Conservation (phyloP, 2,329 filamentous ascomycete species). For the Trichoderma sp. region DNA sequence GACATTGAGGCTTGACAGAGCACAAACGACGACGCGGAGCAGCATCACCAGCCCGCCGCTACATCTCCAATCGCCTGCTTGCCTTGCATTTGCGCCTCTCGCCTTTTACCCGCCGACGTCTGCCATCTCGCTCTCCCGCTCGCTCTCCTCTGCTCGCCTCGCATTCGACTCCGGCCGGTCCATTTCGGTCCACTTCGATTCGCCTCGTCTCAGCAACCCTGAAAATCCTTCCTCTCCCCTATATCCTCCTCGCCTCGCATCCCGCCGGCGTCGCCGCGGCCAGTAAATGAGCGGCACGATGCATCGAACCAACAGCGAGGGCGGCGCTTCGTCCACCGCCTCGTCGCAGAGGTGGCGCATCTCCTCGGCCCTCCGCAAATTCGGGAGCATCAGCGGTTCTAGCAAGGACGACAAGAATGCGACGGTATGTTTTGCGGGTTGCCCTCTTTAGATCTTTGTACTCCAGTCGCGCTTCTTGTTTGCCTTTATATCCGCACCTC, state of each 20-base stretch:
- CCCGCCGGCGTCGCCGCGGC: not conserved
- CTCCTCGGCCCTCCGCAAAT: slow-evolving; percentile 32
- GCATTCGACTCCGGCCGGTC: not conserved
- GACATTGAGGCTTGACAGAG: slow-evolving; percentile 29
- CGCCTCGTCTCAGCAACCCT: not conserved
- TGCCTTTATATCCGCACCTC: not conserved
- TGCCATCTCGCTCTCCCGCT: not conserved
- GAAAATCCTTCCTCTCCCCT: not conserved
- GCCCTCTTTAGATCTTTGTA: not conserved
- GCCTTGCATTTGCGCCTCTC: not conserved
- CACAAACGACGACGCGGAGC: slow-evolving; percentile 9
- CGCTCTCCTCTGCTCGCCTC: not conserved
- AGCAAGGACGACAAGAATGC: slow-evolving; percentile 33
- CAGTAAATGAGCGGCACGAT: slow-evolving; percentile 34
- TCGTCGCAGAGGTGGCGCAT: slow-evolving; percentile 34
- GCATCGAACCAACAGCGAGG: slow-evolving; percentile 40
- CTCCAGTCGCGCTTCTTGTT: not conserved
- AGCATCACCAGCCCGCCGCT: not conserved
- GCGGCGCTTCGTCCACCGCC: slow-evolving; percentile 30
- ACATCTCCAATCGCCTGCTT: not conserved
- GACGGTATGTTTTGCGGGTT: slow-evolving; percentile 27
- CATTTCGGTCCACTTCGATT: not conserved
- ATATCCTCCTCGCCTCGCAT: not conserved
- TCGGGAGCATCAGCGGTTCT: slow-evolving; percentile 32
- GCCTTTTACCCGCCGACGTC: not conserved